Evolutionary conservation across 331 rosid species (phyloP), one percentile per base, ranked within the genome.

Genomic region (Rhamnella rubrinervis): DNA sequence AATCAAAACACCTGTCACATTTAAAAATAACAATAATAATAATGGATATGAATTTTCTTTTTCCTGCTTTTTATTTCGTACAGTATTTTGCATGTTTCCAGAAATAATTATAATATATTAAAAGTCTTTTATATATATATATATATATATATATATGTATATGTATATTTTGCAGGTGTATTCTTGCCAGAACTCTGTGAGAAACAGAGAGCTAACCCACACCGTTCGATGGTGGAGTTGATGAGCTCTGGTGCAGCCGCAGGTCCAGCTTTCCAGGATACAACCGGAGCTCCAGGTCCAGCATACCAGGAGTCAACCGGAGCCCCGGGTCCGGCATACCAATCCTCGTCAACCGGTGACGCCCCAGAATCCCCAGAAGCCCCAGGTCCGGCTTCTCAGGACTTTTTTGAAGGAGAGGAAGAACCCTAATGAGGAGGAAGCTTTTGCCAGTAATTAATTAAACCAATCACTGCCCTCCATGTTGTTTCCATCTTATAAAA

Each of bases 241-340:
- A 38, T 82, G 85, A 89, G 93, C 76, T 89, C 93, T 0, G 92
- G 92, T 28, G 87, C 74, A 6, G 81, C 89, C 67, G 68, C 82
- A 7, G 85, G 85, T 14, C 92, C 92, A 0, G 51, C 77, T 60
- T 25, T 2, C 40, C 38, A 46, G 15, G 60, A 53, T 61, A 6
- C 35, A 6, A 18, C 63, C 6, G 51, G 56, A 8, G 67, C 82
- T 16, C 62, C 66, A 57, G 80, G 87, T 21, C 77, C 87, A n/a
- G 59, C 87, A 41, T 83, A 85, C 74, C 46, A 9, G 70, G 63
- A 40, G 12, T 11, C 47, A 40, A 40, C 47, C 47, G 47, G 47
- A 40, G 47, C 47, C 47, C 47, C 47, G 13, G 47, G 47, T 2
- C 47, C 47, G 0, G 47, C 11, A 7, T 40, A 7, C 11, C 47